Evolutionary conservation across 306 rosid species (phyloP).

Genomic region (Prunus armeniaca): DNA sequence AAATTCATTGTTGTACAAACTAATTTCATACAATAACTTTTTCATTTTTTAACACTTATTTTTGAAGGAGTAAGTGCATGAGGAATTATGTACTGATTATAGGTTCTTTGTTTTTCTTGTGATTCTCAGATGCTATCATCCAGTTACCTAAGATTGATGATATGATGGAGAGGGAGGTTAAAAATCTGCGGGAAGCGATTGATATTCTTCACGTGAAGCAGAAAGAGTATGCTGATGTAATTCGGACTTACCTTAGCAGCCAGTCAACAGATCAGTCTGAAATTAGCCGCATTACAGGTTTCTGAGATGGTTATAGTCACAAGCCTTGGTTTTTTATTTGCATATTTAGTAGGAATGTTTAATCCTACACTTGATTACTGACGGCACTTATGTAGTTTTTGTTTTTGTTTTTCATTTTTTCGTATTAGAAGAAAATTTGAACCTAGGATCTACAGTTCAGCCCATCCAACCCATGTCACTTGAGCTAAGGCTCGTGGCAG

Average conservation of each 20-base stretch:
- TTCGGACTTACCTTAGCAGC: slow-evolving; percentile 41
- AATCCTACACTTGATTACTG: background rate
- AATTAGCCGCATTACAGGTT: slow-evolving; percentile 69
- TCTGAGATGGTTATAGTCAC: slow-evolving; percentile 9
- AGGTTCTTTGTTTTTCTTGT: slow-evolving; percentile 28
- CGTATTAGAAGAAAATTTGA: background rate
- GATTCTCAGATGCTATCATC: slow-evolving; percentile 60
- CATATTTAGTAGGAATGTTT: background rate
- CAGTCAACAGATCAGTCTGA: slow-evolving; percentile 56
- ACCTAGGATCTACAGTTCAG: background rate
- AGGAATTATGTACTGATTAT: slow-evolving; percentile 22
- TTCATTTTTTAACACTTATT: too few relatives aligned
- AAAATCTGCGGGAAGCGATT: slow-evolving; percentile 47
- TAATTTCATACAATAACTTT: too few relatives aligned
- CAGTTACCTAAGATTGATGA: slow-evolving; percentile 62
- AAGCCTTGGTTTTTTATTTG: background rate
- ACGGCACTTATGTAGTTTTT: background rate
- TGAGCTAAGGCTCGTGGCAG: background rate
- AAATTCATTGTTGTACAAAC: too few relatives aligned
- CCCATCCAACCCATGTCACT: background rate
- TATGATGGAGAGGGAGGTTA: slow-evolving; percentile 70
- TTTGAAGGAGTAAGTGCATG: background rate
- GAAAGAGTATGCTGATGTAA: slow-evolving; percentile 51
- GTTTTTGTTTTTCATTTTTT: background rate
- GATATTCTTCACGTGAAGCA: slow-evolving; percentile 65